These are phyloP conservation scores for Fusarium secorum DNA, from an alignment of 2,329 filamentous ascomycete species.

Conservation along the genomic window DNA sequence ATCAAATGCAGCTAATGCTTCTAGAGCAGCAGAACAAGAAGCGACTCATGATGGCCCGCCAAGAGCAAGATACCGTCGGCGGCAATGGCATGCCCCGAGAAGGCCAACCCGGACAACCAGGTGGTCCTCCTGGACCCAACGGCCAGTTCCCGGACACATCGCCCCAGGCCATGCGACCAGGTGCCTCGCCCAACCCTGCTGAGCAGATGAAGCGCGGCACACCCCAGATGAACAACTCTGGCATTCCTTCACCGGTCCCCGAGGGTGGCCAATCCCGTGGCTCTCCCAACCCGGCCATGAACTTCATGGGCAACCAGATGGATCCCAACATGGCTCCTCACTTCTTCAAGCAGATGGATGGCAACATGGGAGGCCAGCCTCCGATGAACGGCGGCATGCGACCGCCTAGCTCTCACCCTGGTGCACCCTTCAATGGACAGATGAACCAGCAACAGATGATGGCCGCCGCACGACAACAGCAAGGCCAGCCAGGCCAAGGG, in stretches of 20 bases:
- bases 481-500: slow-evolving; percentile 47
- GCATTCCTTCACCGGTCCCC: slow-evolving; percentile 74
- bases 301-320: slow-evolving; percentile 69
- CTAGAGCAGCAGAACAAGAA: slow-evolving; percentile 91
- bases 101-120: slow-evolving; percentile 60
- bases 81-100: slow-evolving; percentile 57
- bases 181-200: slow-evolving; percentile 77
- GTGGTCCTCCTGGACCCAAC: slow-evolving; percentile 63
- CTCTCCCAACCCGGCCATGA: slow-evolving; percentile 69
- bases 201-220: slow-evolving; percentile 83
- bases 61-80: slow-evolving; percentile 73
- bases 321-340: slow-evolving; percentile 67
- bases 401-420: slow-evolving; percentile 73
- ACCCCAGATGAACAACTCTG: slow-evolving; percentile 74
- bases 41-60: slow-evolving; percentile 81
- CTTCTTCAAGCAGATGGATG: slow-evolving; percentile 66
- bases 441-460: slow-evolving; percentile 68
- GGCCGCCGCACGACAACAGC: slow-evolving; percentile 50
- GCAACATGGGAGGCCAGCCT: slow-evolving; percentile 50
- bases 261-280: slow-evolving; percentile 72
- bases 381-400: slow-evolving; percentile 71
- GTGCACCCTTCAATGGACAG: slow-evolving; percentile 62
- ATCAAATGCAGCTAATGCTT: slow-evolving; percentile 89
- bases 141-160: slow-evolving; percentile 75
- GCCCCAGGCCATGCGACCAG: slow-evolving; percentile 71